phyloP scores from a whole-genome alignment of 768 basidiomycete species.

The Pleurotus ostreatus region DNA sequence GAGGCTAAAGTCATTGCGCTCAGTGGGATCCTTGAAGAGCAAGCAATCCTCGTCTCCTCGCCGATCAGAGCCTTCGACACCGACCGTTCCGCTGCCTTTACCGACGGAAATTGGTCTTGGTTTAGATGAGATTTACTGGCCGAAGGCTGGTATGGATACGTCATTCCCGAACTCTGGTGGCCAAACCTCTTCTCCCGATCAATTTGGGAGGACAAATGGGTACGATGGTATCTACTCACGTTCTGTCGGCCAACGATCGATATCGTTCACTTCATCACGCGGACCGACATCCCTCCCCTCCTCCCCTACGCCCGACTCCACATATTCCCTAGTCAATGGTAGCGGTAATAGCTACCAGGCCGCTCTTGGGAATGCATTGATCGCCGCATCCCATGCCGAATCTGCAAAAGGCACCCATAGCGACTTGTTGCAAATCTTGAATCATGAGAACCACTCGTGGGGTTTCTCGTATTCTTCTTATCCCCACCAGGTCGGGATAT shows the following conservation, averaged over 20 bases:
- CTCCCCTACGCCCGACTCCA: slow-evolving; percentile 46
- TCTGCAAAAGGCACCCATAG: slow-evolving; percentile 87
- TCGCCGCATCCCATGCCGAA: slow-evolving; percentile 94
- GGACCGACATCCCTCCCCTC: slow-evolving; percentile 30
- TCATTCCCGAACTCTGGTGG: slow-evolving; percentile 19
- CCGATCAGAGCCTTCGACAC: slow-evolving; percentile 41
- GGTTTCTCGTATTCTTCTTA: slow-evolving; percentile 87
- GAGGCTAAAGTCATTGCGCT: slow-evolving; percentile 69
- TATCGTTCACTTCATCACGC: slow-evolving; percentile 55
- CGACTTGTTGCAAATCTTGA: slow-evolving; percentile 89
- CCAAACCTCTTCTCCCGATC: slow-evolving; percentile 27
- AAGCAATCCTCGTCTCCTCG: slow-evolving; percentile 32
- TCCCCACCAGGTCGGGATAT: slow-evolving; percentile 73
- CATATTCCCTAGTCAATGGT: slow-evolving; percentile 29
- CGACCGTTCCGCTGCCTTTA: slow-evolving; percentile 46
- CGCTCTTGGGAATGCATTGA: slow-evolving; percentile 82
- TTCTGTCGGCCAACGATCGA: slow-evolving; percentile 59
- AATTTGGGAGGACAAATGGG: slow-evolving; percentile 25
- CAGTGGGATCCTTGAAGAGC: slow-evolving; percentile 77
- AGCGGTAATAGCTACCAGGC: slow-evolving; percentile 50
- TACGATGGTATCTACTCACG: slow-evolving; percentile 34
- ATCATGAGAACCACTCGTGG: slow-evolving; percentile 85
- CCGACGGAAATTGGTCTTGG: slow-evolving; percentile 55
- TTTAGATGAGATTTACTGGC: slow-evolving; percentile 54
- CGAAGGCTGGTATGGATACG: slow-evolving; percentile 22